Base-by-base conservation (phyloP, 139 green algal genomes). In the Chlamydomonas schloesseri region DNA sequence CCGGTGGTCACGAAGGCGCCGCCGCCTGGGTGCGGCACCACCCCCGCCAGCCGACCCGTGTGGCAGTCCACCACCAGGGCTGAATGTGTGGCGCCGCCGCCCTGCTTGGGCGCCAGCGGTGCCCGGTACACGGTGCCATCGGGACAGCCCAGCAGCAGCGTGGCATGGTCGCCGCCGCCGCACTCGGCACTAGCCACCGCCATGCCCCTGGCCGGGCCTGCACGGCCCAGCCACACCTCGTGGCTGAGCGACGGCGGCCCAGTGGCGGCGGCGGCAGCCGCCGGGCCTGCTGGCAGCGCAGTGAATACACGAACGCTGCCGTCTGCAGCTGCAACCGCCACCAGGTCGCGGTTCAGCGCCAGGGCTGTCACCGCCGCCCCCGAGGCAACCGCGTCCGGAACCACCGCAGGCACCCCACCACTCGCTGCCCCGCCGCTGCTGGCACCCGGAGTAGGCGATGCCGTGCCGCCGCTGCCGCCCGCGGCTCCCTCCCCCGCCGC, bases 1-100 rank as follows among this genome's bases (percentile, higher is more conserved):
- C 91, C 91, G 18, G 73, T 85, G 24, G 82, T 91, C 24, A 91
- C 17, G 53, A 94, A 55, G 47, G 71, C 75, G 29, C 73, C 73
- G 11, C 73, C 81, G 55, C 57, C 69, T 11, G 91, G 89, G 50
- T 90, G 84, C 53, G 87, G 36, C 33, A 71, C 84, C 23, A 92
- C 29, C 33, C 80, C 91, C 24, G 75, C 77, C 26, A 94, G 78
- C 0, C 60, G 31, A 3, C 91, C 91, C 26, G 87, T 82, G 62
- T 88, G 91, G 58, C 31, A 84, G 50, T 94, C 84, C 18, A 6
- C 67, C 26, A 57, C 29, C 67, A 34, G 67, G 9, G 46, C 47
- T 9, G 79, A 67, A 14, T 60, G 42, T n/a, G 79, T 85, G 68
- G 68, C 58, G 47, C 67, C 79, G 2, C n/a, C 79, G n/a, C 79